A percentile compares a stretch with the other conserved stretches of the same genome.
These are phyloP conservation scores for Metschnikowia dekortorum DNA, from an alignment of 805 yeast species.

Conservation along the genomic window DNA sequence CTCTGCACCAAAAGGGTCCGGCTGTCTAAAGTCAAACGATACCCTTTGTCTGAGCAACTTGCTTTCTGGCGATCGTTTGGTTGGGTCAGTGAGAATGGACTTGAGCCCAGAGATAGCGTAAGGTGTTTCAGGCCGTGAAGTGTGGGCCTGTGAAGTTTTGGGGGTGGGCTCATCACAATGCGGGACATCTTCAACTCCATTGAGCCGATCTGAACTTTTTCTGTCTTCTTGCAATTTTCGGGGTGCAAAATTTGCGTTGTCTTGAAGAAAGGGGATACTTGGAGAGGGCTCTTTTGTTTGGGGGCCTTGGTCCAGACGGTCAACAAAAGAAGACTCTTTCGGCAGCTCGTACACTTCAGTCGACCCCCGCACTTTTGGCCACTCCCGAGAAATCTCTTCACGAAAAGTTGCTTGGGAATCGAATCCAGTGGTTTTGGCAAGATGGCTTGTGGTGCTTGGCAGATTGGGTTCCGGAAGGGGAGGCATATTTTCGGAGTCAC, in stretches of 20 bases:
- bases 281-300: neutral
- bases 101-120: neutral
- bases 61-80: neutral
- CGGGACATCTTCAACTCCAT: neutral
- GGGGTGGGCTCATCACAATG: neutral
- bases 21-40: constrained; percentile 1
- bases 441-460: too few species aligned
- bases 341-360: neutral
- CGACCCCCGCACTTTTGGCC: too few species aligned
- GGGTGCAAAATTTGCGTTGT: constrained; percentile 1
- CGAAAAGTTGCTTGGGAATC: too few species aligned
- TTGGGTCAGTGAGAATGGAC: neutral
- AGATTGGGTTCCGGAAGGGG: too few species aligned
- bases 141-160: neutral
- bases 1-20: constrained; percentile 3
- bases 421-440: too few species aligned
- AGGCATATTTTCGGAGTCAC: too few species aligned
- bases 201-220: neutral
- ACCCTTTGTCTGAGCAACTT: neutral
- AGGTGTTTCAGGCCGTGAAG: neutral
- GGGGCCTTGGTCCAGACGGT: neutral
- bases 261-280: neutral
- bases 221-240: neutral
- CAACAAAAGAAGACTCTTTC: neutral
- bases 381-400: too few species aligned